A percentile compares a stretch with the other conserved stretches of the same genome.
Conservation (phyloP, 202 grass and related monocot genomes). For the Tripidium arundinaceum region DNA sequence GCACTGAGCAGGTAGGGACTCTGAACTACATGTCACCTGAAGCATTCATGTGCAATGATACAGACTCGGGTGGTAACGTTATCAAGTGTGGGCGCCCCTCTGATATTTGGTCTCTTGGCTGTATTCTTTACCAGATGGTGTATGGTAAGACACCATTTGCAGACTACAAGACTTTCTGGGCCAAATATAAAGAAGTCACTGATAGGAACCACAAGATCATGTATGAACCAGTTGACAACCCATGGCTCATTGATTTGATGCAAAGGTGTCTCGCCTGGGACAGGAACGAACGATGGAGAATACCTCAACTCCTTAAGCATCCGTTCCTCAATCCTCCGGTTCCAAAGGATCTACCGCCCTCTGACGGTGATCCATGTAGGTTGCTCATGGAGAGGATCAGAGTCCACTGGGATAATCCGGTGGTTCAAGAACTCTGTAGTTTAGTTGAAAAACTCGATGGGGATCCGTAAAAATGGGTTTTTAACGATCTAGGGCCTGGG, state of each 20-base stretch:
- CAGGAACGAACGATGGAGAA: slow-evolving; percentile 75
- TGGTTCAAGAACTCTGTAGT: slow-evolving; percentile 36
- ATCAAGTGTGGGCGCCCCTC: slow-evolving; percentile 91
- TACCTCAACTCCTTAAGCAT: slow-evolving; percentile 70
- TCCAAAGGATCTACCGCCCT: slow-evolving; percentile 33
- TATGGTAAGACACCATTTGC: slow-evolving; percentile 96
- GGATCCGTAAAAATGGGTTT: neutral
- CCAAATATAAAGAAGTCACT: slow-evolving; percentile 84
- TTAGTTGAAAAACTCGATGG: slow-evolving; percentile 51
- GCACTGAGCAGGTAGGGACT: slow-evolving; percentile 69
- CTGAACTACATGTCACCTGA: slow-evolving; percentile 99
- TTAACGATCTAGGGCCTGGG: neutral
- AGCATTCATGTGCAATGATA: slow-evolving; percentile 84
- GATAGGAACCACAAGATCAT: slow-evolving; percentile 66
- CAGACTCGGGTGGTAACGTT: slow-evolving; percentile 53
- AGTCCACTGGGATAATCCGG: slow-evolving; percentile 47
- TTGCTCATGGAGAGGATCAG: slow-evolving; percentile 45
- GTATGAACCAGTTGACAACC: slow-evolving; percentile 68
- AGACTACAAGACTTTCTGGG: slow-evolving; percentile 79
- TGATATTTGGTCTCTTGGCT: slow-evolving; percentile 98
- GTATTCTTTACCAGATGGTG: slow-evolving; percentile 98
- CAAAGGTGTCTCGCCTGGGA: slow-evolving; percentile 77
- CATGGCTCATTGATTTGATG: slow-evolving; percentile 93
- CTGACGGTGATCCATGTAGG: slow-evolving; percentile 27
- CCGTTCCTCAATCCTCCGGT: slow-evolving; percentile 73